A percentile compares a stretch with the other conserved stretches of the same genome.
phyloP scores from a whole-genome alignment of 257 asterid genomes.

The Capsicum chinense region DNA sequence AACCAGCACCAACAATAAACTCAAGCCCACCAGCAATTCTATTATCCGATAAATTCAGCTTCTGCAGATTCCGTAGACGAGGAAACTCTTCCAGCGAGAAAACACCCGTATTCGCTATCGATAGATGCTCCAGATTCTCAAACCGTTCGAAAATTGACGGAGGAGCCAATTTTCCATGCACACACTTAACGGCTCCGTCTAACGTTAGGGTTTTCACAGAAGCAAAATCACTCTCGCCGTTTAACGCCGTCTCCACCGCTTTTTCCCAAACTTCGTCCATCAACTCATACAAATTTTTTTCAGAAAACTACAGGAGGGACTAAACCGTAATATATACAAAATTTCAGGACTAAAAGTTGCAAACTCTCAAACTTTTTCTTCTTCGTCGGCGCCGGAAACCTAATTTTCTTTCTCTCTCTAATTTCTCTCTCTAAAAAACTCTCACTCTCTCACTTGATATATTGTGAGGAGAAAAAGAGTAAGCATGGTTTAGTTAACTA shows the following conservation, averaged over 20 bases:
- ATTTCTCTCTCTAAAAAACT: conserved; percentile 44
- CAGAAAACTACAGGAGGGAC: neutral
- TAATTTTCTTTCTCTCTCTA: conserved; percentile 29
- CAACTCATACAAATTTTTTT: neutral
- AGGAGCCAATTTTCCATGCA: conserved; percentile 88
- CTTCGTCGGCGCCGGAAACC: conserved; percentile 26
- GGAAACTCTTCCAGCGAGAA: conserved; percentile 91
- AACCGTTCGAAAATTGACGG: conserved; percentile 92
- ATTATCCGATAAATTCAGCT: conserved; percentile 79
- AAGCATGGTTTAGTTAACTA: conserved; percentile 52
- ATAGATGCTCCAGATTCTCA: conserved; percentile 74
- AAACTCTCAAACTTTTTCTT: conserved; percentile 28
- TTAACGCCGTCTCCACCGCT: conserved; percentile 88
- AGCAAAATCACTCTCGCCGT: conserved; percentile 77
- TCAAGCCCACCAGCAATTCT: conserved; percentile 90
- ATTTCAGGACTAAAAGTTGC: neutral
- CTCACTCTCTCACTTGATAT: conserved; percentile 38
- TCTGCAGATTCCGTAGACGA: conserved; percentile 68
- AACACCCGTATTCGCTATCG: conserved; percentile 86
- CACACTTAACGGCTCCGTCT: conserved; percentile 94
- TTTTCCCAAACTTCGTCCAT: conserved; percentile 99
- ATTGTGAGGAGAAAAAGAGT: conserved; percentile 46
- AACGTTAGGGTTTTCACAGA: conserved; percentile 75
- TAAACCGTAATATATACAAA: neutral
- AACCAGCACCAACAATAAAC: conserved; percentile 73